Evolutionary conservation across 768 basidiomycete species (phyloP), one percentile per base, ranked within the genome.

Genomic region (Mycena rebaudengoi): DNA sequence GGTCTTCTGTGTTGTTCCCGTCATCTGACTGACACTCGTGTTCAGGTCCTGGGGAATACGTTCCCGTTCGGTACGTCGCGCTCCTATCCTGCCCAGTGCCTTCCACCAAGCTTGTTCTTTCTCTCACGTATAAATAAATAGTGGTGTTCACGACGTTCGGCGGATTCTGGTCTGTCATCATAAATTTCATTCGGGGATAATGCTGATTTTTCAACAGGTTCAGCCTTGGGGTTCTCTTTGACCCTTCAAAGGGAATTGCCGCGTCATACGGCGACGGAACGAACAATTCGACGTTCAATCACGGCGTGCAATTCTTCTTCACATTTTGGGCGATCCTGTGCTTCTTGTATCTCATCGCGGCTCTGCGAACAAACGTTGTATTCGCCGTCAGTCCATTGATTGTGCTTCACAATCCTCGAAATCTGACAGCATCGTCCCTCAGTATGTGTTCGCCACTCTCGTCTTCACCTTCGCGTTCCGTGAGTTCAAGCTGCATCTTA

Each of bases 1-100:
- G n/a, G 60, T 51, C 20, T 35, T 25, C 30, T 35, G 16, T 10
- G 21, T 20, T 37, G 11, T 8, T 21, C 20, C 11, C 4, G 25
- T 64, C 56, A 58, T 29, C 56, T 53, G 56, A 64, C 37, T 57
- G 32, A 23, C 29, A 20, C 56, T 8, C 56, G 25, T 37, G 25
- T 46, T 30, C 26, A 70, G 69, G 64, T 67, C 33, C 40, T 70
- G 43, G 69, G 69, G 18, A 70, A 70, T 33, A 70, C 69, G 16
- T 67, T 70, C 46, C 54, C 69, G 20, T 70, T 50, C 45, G 45
- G 62, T 64, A 14, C 2, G 41, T 5, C 29, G n/a, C n/a, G n/a
- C n/a, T n/a, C n/a, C n/a, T n/a, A n/a, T n/a, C n/a, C n/a, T n/a
- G n/a, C n/a, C n/a, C n/a, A n/a, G n/a, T n/a, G n/a, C n/a, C n/a